Base-by-base conservation (phyloP, 257 asterid genomes). In the Oldenlandia corymbosa region DNA sequence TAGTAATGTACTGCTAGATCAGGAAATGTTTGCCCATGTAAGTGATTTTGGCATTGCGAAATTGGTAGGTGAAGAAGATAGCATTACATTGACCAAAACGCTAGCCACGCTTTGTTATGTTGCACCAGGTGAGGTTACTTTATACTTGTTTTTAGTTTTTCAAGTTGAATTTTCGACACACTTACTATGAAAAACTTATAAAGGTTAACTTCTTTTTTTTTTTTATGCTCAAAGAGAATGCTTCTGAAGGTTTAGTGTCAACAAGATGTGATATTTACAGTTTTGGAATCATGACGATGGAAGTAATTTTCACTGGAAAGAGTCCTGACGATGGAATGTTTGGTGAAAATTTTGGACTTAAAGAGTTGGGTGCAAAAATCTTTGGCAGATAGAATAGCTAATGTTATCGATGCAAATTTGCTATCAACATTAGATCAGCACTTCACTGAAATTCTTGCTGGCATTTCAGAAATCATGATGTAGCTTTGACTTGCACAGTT, bases 11-110 rank as follows among this genome's bases (percentile, higher is more conserved):
- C 43, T 67, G 18, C 41, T 67, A 12, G 71, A 66, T 9, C 17
- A 56, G 16, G 58, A 21, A 13, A 20, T 56, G 58, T 58, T 67
- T 45, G 71, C 71, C 14, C 71, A 46, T 17, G 65, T 67, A 14
- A 58, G 59, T 17, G 72, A 67, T 47, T 58, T 67, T 24, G 66
- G 72, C 0, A 14, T 67, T 24, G 23, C 66, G 18, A 67, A 67
- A 30, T 23, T 67, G 23, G 32, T 67, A 42, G 52, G 26, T 6
- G 1, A 3, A 0, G 70, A 43, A 30, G 59, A 67, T n/a, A 48
- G 66, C 60, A 24, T 47, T 10, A 27, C 58, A 5, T 26, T 20
- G 23, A 34, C 66, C 31, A n/a, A 24, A 68, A 68, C 72, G 0
- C 20, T 67, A 21, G 65, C 71, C 57, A 57, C 65, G 18, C 7